Evolutionary conservation across 805 yeast species (phyloP).

Genomic region (Candida caryicola): DNA sequence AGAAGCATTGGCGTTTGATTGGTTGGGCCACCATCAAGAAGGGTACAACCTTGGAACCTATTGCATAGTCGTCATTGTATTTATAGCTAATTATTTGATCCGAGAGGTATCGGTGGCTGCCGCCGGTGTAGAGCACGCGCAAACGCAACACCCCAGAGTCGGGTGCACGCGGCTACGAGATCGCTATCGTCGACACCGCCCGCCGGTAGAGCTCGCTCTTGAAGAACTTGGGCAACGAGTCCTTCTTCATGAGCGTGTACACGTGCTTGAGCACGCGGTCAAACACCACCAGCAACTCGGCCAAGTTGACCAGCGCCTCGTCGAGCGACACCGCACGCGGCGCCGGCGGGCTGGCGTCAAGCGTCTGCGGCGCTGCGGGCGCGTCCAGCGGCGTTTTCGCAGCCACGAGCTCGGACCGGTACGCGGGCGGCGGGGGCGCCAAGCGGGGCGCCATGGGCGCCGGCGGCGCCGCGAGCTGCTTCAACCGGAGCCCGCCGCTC

Average conservation of each 20-base stretch:
- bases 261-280: conserved; percentile 50
- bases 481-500: not conserved
- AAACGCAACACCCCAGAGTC: too few species aligned
- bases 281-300: conserved; percentile 31
- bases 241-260: conserved; percentile 62
- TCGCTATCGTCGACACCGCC: conserved; percentile 3
- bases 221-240: conserved; percentile 71
- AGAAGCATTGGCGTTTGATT: conserved; percentile 98
- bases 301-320: conserved; percentile 12
- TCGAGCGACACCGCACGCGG: not conserved
- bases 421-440: not conserved
- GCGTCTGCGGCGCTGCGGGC: too few species aligned
- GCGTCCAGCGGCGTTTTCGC: too few species aligned
- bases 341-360: not conserved
- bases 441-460: not conserved
- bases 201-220: conserved; percentile 21
- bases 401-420: not conserved
- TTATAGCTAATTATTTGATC: conserved; percentile 2
- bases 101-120: too few species aligned
- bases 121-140: too few species aligned
- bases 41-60: conserved; percentile 85
- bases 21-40: conserved; percentile 99
- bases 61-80: conserved; percentile 34
- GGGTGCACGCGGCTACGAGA: too few species aligned
- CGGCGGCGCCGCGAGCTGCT: not conserved